Percentiles rank a stretch among this genome's conserved stretches.
These are phyloP conservation scores for Triticum turgidum DNA, from an alignment of 176 grass and related monocot genomes.

Conservation along the genomic window DNA sequence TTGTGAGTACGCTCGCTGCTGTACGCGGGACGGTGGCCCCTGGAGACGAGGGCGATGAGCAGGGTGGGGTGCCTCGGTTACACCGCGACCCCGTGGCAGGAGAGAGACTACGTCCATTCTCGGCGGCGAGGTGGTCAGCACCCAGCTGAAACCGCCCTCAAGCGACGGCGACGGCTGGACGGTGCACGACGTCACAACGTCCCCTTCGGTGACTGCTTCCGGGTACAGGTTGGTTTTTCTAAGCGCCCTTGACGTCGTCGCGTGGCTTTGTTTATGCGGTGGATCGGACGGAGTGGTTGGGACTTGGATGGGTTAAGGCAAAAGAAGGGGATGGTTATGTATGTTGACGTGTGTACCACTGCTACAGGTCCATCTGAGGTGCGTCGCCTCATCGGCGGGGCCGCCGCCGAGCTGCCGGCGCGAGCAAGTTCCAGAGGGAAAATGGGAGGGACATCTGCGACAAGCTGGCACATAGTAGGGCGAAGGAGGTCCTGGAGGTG, in stretches of 20 bases:
- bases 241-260: neutral
- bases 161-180: slow-evolving; percentile 22
- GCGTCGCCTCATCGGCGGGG: neutral
- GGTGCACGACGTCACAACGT: too few species aligned
- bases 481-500: neutral
- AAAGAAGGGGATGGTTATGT: neutral
- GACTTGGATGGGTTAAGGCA: neutral
- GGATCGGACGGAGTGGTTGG: neutral
- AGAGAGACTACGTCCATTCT: slow-evolving; percentile 34
- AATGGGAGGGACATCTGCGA: neutral
- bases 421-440: too few species aligned
- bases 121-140: slow-evolving; percentile 70
- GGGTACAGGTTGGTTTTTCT: neutral
- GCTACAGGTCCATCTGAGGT: neutral
- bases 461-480: neutral
- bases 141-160: slow-evolving; percentile 38
- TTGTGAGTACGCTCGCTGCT: too few species aligned
- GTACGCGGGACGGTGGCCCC: neutral
- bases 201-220: neutral
- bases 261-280: neutral
- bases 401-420: neutral
- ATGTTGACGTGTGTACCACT: neutral
- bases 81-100: slow-evolving; percentile 46
- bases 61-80: slow-evolving; percentile 70
- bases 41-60: neutral